Percentiles rank a stretch among this genome's conserved stretches.
phyloP scores from a whole-genome alignment of 2,329 filamentous ascomycete species.

The Talaromyces sp. region DNA sequence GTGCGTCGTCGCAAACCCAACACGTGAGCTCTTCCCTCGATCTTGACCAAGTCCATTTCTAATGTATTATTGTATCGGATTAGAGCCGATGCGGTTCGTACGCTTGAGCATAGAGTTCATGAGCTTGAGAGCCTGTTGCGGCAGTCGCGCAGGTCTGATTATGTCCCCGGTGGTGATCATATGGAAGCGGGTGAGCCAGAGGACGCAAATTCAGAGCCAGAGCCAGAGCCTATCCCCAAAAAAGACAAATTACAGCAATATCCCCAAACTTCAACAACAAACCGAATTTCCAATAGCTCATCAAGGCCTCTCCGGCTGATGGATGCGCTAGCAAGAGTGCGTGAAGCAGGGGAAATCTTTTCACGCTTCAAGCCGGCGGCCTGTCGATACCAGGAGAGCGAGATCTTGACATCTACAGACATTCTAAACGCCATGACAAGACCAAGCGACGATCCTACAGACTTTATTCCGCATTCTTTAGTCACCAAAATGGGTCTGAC shows the following conservation, averaged over 20 bases:
- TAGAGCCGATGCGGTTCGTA: not conserved
- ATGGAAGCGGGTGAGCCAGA: not conserved
- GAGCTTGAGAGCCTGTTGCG: constrained; percentile 1
- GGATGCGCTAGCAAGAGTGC: not conserved
- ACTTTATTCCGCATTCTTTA: not conserved
- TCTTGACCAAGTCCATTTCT: not conserved
- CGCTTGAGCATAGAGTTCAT: not conserved
- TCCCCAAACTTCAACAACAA: not conserved
- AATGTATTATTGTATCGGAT: not conserved
- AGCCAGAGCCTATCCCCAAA: no score
- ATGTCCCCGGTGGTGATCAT: not conserved
- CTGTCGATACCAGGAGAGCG: not conserved
- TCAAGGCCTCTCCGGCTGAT: not conserved
- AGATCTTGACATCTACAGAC: constrained; percentile 1
- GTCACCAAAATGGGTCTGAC: not conserved
- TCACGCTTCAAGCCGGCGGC: not conserved
- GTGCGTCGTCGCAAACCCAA: not conserved
- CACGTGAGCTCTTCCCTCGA: not conserved
- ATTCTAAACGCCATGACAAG: not conserved
- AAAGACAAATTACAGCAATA: not conserved
- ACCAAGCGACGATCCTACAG: not conserved
- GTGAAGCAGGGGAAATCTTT: not conserved
- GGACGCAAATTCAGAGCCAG: no score
- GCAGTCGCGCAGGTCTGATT: not conserved
- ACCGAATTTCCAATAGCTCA: not conserved